Conservation (phyloP, 2,329 filamentous ascomycete genomes). For the Microsporum audouinii region DNA sequence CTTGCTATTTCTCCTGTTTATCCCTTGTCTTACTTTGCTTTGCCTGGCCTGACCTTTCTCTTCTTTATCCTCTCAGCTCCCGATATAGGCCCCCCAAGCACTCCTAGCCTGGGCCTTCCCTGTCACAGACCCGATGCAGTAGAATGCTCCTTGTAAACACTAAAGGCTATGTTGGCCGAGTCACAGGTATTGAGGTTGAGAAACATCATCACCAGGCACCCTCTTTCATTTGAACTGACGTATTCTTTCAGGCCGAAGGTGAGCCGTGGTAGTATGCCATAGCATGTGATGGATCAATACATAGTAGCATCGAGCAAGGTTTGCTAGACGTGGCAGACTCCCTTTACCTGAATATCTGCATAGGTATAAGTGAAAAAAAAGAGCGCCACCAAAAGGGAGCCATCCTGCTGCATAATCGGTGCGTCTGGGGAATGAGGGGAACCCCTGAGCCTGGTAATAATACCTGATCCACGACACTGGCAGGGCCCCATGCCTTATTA, state of each 20-base stretch:
- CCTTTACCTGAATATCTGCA: not conserved
- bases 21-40: not conserved
- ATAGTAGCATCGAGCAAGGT: not conserved
- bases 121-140: not conserved
- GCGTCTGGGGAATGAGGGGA: not conserved
- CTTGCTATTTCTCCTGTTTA: not conserved
- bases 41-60: not conserved
- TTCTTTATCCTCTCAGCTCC: not conserved
- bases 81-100: not conserved
- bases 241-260: not conserved
- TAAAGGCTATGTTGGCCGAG: not conserved
- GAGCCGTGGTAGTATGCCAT: not conserved
- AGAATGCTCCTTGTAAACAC: not conserved
- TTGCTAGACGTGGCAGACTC: not conserved
- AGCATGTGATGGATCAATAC: not conserved
- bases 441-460: not conserved
- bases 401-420: not conserved
- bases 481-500: not conserved
- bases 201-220: not conserved
- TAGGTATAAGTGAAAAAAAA: not conserved
- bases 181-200: not conserved
- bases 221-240: not conserved
- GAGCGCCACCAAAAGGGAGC: not conserved
- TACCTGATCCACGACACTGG: not conserved
- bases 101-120: not conserved